Evolutionary conservation across 2,329 filamentous ascomycete species (phyloP).

Genomic region (Hymenoscyphus occultus): DNA sequence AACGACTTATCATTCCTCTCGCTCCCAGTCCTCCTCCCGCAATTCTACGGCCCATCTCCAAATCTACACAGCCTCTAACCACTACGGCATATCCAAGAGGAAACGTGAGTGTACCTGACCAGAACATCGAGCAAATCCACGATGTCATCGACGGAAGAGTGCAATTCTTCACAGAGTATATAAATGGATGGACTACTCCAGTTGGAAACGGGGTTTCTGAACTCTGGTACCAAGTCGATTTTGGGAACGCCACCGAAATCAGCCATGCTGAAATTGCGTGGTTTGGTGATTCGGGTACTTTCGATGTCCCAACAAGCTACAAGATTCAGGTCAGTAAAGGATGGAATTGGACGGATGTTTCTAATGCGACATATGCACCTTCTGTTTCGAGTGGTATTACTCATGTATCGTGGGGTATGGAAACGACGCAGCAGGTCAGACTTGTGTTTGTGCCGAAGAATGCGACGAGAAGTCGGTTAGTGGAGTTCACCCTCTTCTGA

Average conservation of each 20-base stretch:
- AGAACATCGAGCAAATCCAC: background rate
- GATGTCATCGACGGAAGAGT: background rate
- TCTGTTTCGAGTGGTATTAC: slow-evolving; percentile 1
- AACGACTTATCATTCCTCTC: background rate
- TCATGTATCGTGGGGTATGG: background rate
- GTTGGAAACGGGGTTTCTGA: background rate
- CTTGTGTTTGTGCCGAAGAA: background rate
- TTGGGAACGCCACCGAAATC: background rate
- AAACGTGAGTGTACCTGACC: background rate
- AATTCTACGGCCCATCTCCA: background rate
- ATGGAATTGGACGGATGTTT: background rate
- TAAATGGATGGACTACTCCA: background rate
- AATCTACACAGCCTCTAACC: background rate
- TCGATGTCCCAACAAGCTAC: background rate
- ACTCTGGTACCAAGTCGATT: background rate
- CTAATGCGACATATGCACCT: background rate
- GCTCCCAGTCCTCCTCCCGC: background rate
- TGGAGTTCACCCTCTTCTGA: background rate
- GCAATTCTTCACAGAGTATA: background rate
- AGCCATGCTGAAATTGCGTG: background rate
- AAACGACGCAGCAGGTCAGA: background rate
- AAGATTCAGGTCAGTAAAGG: background rate
- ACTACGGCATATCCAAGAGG: background rate
- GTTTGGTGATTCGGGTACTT: background rate
- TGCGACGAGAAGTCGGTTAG: background rate